phyloP scores from a whole-genome alignment of 768 basidiomycete species.

The Saitozyma sp. region DNA sequence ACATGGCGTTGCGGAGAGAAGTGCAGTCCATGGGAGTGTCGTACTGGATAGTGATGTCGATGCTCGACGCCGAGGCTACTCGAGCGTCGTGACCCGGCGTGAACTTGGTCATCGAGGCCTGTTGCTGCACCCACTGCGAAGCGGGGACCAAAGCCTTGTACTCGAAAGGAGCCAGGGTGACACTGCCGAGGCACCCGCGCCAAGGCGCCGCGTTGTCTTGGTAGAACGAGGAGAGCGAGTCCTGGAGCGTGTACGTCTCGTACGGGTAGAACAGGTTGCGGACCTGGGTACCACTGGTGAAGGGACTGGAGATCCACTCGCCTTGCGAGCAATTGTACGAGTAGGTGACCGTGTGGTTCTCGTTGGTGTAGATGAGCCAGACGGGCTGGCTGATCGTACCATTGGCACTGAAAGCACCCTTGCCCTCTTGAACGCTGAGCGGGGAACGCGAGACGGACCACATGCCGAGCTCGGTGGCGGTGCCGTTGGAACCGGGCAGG shows the following conservation, averaged over 20 bases:
- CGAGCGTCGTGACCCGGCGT: slow-evolving; percentile 84
- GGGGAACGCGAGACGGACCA: slow-evolving; percentile 76
- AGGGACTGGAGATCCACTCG: slow-evolving; percentile 80
- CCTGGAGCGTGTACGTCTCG: slow-evolving; percentile 69
- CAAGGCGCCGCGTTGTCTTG: slow-evolving; percentile 64
- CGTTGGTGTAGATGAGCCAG: slow-evolving; percentile 84
- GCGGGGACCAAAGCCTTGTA: slow-evolving; percentile 79
- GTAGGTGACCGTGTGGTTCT: slow-evolving; percentile 71
- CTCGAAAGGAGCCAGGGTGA: slow-evolving; percentile 72
- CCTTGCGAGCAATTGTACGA: slow-evolving; percentile 61
- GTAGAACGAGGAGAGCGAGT: slow-evolving; percentile 67
- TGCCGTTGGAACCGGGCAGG: slow-evolving; percentile 80
- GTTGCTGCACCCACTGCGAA: slow-evolving; percentile 67
- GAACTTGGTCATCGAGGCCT: slow-evolving; percentile 75
- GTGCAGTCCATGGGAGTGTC: slow-evolving; percentile 73
- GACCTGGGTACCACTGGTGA: slow-evolving; percentile 61
- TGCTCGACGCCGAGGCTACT: slow-evolving; percentile 56
- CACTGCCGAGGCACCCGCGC: slow-evolving; percentile 68
- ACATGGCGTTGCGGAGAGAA: slow-evolving; percentile 64
- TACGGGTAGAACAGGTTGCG: slow-evolving; percentile 80
- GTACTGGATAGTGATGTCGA: slow-evolving; percentile 76
- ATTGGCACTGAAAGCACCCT: slow-evolving; percentile 52
- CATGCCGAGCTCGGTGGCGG: slow-evolving; percentile 79
- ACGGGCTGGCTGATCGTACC: slow-evolving; percentile 67
- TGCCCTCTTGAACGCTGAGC: slow-evolving; percentile 61